Conservation (phyloP, 1,139 yeast species). For the Blastobotrys illinoisensis region DNA sequence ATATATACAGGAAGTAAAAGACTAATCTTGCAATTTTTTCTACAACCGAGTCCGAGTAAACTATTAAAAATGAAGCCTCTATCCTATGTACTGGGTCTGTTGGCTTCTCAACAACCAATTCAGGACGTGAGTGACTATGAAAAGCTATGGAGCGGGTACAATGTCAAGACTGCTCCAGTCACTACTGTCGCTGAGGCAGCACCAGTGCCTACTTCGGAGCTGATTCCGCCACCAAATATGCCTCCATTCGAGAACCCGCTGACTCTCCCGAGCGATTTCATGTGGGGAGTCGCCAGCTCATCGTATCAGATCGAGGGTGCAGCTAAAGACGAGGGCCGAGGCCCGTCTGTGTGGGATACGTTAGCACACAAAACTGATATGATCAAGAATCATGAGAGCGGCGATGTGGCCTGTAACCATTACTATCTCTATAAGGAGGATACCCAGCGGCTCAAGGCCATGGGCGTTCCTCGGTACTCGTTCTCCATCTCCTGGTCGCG, state of each 20-base stretch:
- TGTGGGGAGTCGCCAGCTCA: constrained; percentile 12
- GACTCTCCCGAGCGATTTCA: constrained; percentile 10
- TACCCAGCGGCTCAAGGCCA: constrained; percentile 31
- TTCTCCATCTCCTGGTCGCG: constrained; percentile 34
- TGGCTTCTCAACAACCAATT: background rate
- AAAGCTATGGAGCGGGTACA: constrained; percentile 13
- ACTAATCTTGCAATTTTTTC: too few relatives aligned
- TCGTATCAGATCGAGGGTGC: constrained; percentile 12
- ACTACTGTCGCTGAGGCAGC: constrained; percentile 15
- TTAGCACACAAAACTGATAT: constrained; percentile 1
- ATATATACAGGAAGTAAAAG: too few relatives aligned
- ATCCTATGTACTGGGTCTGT: background rate
- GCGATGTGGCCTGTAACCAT: constrained; percentile 31
- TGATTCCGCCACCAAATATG: constrained; percentile 10
- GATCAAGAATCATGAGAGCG: constrained; percentile 9
- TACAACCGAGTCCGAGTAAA: background rate
- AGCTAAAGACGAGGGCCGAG: constrained; percentile 8
- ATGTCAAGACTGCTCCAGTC: constrained; percentile 11
- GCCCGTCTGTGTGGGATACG: constrained; percentile 15
- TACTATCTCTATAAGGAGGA: constrained; percentile 34
- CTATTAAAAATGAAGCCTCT: background rate
- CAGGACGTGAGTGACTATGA: background rate
- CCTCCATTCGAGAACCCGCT: background rate
- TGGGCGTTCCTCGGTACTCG: constrained; percentile 32
- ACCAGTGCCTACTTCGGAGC: constrained; percentile 15